Percentiles rank a stretch among this genome's conserved stretches.
phyloP scores from a whole-genome alignment of 352 stramenopile species.

The Phytophthora sansomeana region DNA sequence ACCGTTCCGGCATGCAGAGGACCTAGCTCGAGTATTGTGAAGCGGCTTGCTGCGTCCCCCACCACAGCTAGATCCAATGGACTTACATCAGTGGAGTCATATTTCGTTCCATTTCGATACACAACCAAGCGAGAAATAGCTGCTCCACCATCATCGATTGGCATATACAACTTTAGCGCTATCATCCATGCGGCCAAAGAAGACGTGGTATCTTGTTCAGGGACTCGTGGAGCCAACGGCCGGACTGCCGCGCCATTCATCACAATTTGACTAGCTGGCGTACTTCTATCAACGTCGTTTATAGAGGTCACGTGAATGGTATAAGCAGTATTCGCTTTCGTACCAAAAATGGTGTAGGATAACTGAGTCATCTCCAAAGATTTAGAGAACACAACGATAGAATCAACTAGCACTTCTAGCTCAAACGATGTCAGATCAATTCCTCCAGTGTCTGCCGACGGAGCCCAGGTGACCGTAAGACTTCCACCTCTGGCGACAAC shows the following conservation, averaged over 20 bases:
- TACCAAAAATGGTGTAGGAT: conserved; percentile 32
- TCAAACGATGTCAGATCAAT: conserved; percentile 38
- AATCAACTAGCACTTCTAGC: conserved; percentile 19
- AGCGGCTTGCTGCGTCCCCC: conserved; percentile 16
- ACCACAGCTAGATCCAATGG: conserved; percentile 13
- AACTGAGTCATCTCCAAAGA: conserved; percentile 11
- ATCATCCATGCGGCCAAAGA: conserved; percentile 39
- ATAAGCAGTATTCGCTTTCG: conserved; percentile 41
- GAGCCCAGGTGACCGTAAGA: conserved; percentile 40
- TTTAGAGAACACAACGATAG: background rate
- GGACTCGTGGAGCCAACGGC: conserved; percentile 35
- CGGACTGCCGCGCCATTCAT: conserved; percentile 36
- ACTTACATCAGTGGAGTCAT: conserved; percentile 13
- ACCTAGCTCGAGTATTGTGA: conserved; percentile 28
- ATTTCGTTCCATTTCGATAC: conserved; percentile 54
- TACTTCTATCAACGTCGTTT: conserved; percentile 41
- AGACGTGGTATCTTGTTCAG: conserved; percentile 24
- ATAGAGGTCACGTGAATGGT: conserved; percentile 29
- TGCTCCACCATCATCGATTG: conserved; percentile 50
- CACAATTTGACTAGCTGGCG: conserved; percentile 7
- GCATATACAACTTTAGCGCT: conserved; percentile 42
- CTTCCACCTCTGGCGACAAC: conserved; percentile 36
- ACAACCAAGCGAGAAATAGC: conserved; percentile 43
- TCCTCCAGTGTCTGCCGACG: conserved; percentile 48
- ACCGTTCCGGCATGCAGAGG: conserved; percentile 37